Percentiles rank a stretch among this genome's conserved stretches.
Conservation (phyloP, 192 early-diverging fungal genomes). For the Podila clonocystis region DNA sequence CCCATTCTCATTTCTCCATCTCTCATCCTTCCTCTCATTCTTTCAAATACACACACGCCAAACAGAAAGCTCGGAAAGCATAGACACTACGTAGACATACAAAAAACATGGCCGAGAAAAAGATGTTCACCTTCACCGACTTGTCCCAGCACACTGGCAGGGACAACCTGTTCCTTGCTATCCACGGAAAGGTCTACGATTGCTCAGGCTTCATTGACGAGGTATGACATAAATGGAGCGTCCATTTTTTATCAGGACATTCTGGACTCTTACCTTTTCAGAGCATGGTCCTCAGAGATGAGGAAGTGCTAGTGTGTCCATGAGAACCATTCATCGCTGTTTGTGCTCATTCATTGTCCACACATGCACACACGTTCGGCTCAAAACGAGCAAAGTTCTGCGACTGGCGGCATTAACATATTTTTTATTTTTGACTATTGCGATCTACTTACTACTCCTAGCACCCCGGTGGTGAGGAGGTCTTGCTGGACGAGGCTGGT, state of each 20-base stretch:
- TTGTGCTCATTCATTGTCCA: neutral
- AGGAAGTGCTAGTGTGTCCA: no score
- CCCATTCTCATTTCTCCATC: constrained; percentile 2
- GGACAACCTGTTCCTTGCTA: constrained; percentile 80
- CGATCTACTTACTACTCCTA: constrained; percentile 30
- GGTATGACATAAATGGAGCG: constrained; percentile 41
- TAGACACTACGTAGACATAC: no score
- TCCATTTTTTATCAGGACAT: neutral
- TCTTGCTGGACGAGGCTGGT: constrained; percentile 85
- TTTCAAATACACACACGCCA: neutral
- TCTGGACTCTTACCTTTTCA: no score
- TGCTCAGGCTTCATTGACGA: constrained; percentile 80
- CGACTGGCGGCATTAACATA: neutral
- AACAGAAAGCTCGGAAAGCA: no score
- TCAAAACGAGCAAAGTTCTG: no score
- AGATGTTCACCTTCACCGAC: constrained; percentile 68
- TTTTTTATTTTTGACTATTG: neutral
- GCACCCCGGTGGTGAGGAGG: constrained; percentile 95
- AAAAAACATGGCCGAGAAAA: constrained; percentile 54
- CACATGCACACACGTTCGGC: no score
- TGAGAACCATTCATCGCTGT: no score
- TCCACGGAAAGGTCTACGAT: constrained; percentile 84
- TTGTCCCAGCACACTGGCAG: constrained; percentile 79
- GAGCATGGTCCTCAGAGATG: no score
- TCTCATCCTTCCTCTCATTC: neutral